Conservation (phyloP, 164 flowering plant genomes). For the Akebia trifoliata region DNA sequence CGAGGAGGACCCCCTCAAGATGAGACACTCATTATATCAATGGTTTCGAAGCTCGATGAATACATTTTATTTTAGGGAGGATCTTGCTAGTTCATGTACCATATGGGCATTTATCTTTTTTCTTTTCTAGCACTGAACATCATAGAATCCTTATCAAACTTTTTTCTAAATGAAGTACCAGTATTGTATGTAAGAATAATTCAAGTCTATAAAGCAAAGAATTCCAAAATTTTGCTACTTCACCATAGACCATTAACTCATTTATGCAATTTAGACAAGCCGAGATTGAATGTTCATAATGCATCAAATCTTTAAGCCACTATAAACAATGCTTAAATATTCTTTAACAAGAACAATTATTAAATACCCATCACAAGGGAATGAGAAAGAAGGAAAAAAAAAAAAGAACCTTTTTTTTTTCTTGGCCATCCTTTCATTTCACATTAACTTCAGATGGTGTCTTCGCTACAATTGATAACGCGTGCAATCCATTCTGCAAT, state of each 20-base stretch:
- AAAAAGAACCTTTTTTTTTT: slow-evolving; percentile 22
- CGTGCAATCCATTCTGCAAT: slow-evolving; percentile 82
- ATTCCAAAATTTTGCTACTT: too few species aligned
- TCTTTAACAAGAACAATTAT: not conserved
- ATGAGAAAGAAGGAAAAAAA: not conserved
- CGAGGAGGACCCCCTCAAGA: too few species aligned
- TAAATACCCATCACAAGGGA: not conserved
- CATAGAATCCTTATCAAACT: too few species aligned
- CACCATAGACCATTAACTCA: not conserved
- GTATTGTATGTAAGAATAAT: too few species aligned
- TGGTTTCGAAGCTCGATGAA: too few species aligned
- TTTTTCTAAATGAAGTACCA: too few species aligned
- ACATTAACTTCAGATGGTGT: slow-evolving; percentile 64
- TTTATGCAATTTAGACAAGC: slow-evolving; percentile 1
- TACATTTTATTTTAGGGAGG: too few species aligned
- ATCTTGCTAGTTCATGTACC: too few species aligned
- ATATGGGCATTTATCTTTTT: too few species aligned
- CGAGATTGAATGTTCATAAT: not conserved
- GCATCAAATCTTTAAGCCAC: slow-evolving; percentile 3
- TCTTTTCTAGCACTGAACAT: too few species aligned
- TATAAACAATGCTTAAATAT: not conserved
- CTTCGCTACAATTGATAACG: slow-evolving; percentile 85
- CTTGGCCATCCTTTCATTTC: slow-evolving; percentile 11
- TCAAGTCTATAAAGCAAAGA: too few species aligned
- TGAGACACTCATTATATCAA: too few species aligned